Evolutionary conservation across 2,329 filamentous ascomycete species (phyloP).

Genomic region (Blastomyces silverae): DNA sequence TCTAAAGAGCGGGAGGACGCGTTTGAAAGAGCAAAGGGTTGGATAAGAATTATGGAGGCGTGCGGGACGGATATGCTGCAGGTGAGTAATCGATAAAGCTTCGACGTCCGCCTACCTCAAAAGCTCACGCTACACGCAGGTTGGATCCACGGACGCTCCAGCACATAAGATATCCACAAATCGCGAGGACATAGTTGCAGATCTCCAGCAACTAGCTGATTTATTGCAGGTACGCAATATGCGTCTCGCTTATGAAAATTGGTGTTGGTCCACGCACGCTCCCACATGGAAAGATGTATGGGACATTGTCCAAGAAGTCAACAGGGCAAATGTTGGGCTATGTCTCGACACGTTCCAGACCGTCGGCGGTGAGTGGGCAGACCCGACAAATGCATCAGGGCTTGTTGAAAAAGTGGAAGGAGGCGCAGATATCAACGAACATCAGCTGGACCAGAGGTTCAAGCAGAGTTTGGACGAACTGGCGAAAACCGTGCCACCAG

Average conservation of each 20-base stretch:
- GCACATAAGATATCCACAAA: conserved; percentile 48
- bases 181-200: conserved; percentile 49
- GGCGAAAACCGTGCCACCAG: conserved; percentile 50
- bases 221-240: conserved; percentile 52
- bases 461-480: conserved; percentile 52
- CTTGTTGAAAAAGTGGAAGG: conserved; percentile 41
- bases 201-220: conserved; percentile 59
- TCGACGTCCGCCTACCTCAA: not conserved
- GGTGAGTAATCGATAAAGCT: conserved; percentile 36
- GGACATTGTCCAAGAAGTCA: conserved; percentile 57
- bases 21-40: conserved; percentile 56
- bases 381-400: conserved; percentile 60
- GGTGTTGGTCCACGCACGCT: conserved; percentile 70
- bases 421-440: conserved; percentile 22
- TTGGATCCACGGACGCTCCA: conserved; percentile 58
- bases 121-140: conserved; percentile 30
- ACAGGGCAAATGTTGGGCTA: conserved; percentile 61
- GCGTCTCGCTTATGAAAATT: conserved; percentile 69
- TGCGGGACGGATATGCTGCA: conserved; percentile 65
- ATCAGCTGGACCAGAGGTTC: conserved; percentile 49
- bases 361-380: conserved; percentile 64
- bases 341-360: conserved; percentile 75
- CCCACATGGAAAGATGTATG: conserved; percentile 63
- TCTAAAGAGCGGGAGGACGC: conserved; percentile 55
- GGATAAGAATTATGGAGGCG: conserved; percentile 65